Conservation (phyloP, 2,329 filamentous ascomycete species). For the Neophaeococcomyces aloes region DNA sequence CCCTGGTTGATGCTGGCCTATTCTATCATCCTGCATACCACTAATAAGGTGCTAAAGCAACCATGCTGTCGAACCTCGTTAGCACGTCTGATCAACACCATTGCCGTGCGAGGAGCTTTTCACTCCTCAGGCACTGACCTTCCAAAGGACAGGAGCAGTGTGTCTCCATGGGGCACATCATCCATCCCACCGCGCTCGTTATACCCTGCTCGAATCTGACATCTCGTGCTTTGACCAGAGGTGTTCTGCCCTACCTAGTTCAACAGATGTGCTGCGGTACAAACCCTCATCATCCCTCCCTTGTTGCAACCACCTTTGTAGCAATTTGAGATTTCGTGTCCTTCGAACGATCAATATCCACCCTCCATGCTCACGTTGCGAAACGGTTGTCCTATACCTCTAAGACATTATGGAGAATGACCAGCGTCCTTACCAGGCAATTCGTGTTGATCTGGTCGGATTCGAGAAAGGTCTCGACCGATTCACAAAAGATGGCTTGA, state of each 20-base stretch:
- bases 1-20: background rate
- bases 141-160: background rate
- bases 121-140: constrained; percentile 1
- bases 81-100: too few species aligned
- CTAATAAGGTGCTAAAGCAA: background rate
- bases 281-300: too few species aligned
- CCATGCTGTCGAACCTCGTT: background rate
- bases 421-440: constrained; percentile 14
- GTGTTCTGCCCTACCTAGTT: too few species aligned
- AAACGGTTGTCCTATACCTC: constrained; percentile 9
- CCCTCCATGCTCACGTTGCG: constrained; percentile 10
- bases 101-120: background rate
- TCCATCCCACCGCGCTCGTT: background rate
- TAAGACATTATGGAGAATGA: constrained; percentile 17
- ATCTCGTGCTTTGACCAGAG: background rate
- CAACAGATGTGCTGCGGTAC: too few species aligned
- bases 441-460: constrained; percentile 13
- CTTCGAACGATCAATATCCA: constrained; percentile 1
- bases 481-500: constrained; percentile 25
- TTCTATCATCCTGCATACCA: constrained; percentile 2
- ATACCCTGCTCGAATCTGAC: background rate
- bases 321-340: background rate
- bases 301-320: background rate
- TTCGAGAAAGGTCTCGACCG: constrained; percentile 22
- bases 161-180: background rate